phyloP scores from a whole-genome alignment of 805 yeast genomes.

The Hanseniaspora taiwanica region DNA sequence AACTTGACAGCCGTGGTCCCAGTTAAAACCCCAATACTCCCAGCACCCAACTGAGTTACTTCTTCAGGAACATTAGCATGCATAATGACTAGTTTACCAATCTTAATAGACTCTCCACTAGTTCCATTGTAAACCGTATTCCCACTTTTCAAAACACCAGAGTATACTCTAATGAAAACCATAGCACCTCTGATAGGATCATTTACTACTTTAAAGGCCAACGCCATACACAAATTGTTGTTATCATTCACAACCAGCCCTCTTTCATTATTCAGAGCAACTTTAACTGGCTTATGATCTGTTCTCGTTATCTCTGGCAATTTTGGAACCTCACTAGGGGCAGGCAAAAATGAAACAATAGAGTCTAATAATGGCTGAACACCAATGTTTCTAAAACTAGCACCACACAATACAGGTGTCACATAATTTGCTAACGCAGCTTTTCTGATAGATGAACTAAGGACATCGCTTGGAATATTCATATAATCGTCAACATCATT shows the following conservation, averaged over 20 bases:
- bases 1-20: conserved; percentile 40
- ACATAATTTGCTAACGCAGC: conserved; percentile 47
- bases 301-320: conserved; percentile 36
- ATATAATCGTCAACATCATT: conserved; percentile 50
- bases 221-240: conserved; percentile 53
- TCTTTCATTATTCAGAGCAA: conserved; percentile 25
- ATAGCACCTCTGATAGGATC: conserved; percentile 74
- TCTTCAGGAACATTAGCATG: conserved; percentile 80
- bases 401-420: conserved; percentile 83
- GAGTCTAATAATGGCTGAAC: conserved; percentile 91
- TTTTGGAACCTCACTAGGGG: conserved; percentile 50
- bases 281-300: conserved; percentile 17
- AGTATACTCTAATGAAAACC: conserved; percentile 79
- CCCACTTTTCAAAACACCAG: conserved; percentile 59
- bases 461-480: conserved; percentile 39
- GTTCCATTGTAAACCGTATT: conserved; percentile 41
- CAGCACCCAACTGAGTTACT: conserved; percentile 47
- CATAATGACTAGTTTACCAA: conserved; percentile 64
- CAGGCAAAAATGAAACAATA: conserved; percentile 62
- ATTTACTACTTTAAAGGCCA: conserved; percentile 84
- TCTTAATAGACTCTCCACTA: conserved; percentile 52
- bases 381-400: conserved; percentile 85
- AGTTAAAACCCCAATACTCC: conserved; percentile 72
- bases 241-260: conserved; percentile 45
- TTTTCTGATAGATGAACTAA: conserved; percentile 48